Evolutionary conservation across 2,329 filamentous ascomycete genomes (phyloP).

Genomic region (Aureobasidium sp.): DNA sequence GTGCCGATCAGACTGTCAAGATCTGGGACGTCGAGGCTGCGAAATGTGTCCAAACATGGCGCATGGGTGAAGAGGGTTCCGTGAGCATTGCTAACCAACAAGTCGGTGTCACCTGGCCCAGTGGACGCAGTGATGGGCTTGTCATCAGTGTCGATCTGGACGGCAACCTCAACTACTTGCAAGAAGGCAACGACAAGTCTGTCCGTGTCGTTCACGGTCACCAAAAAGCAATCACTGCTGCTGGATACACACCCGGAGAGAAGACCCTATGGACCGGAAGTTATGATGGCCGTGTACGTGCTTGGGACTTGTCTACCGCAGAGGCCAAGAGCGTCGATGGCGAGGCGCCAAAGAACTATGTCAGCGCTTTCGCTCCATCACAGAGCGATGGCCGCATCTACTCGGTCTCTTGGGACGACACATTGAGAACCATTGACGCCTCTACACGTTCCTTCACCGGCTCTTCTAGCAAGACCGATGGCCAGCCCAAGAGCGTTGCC

Average conservation of each 20-base stretch:
- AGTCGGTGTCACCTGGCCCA: conserved; percentile 86
- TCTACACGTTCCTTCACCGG: conserved; percentile 68
- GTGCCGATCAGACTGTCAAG: conserved; percentile 88
- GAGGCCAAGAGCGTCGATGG: conserved; percentile 66
- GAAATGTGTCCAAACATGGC: conserved; percentile 73
- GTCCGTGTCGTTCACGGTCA: conserved; percentile 73
- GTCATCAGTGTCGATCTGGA: conserved; percentile 84
- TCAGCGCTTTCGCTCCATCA: conserved; percentile 62
- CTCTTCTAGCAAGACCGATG: conserved; percentile 56
- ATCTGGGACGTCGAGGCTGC: conserved; percentile 85
- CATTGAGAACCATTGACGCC: conserved; percentile 68
- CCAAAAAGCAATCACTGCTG: conserved; percentile 79
- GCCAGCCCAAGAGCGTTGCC: conserved; percentile 71
- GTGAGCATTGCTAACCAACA: conserved; percentile 77
- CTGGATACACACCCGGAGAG: conserved; percentile 49
- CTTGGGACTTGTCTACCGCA: conserved; percentile 71
- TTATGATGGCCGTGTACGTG: conserved; percentile 79
- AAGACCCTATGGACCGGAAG: conserved; percentile 79
- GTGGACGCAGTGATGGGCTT: conserved; percentile 71
- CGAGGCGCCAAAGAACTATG: conserved; percentile 74
- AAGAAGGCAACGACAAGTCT: conserved; percentile 62
- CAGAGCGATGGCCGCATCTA: conserved; percentile 51
- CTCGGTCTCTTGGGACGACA: conserved; percentile 92
- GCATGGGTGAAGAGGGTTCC: conserved; percentile 64
- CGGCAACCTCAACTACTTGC: conserved; percentile 85